phyloP scores from a whole-genome alignment of 768 basidiomycete genomes.

The Chiua virens region DNA sequence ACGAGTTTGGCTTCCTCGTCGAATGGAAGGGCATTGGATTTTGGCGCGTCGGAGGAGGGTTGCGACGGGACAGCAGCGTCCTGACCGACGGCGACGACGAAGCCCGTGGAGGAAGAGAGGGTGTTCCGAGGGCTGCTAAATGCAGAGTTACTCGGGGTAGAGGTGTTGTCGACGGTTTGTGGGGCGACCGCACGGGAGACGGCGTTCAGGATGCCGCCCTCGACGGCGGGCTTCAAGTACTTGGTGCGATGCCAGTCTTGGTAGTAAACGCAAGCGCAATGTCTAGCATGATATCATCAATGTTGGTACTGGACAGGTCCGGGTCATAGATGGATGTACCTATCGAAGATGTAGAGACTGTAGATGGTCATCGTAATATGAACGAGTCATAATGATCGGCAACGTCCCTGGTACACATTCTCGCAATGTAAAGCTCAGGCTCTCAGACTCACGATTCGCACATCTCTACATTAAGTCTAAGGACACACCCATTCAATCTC shows the following conservation, averaged over 20 bases:
- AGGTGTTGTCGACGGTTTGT: constrained; percentile 27
- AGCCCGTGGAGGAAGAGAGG: constrained; percentile 59
- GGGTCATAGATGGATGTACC: constrained; percentile 38
- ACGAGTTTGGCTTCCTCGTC: constrained; percentile 98
- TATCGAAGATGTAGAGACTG: constrained; percentile 92
- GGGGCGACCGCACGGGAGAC: constrained; percentile 70
- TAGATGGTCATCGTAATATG: constrained; percentile 70
- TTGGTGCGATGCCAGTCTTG: constrained; percentile 91
- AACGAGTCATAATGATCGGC: too few relatives aligned
- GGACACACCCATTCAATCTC: too few relatives aligned
- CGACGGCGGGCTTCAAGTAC: constrained; percentile 67
- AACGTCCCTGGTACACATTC: too few relatives aligned
- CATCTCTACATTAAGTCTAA: too few relatives aligned
- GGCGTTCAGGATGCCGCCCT: constrained; percentile 73
- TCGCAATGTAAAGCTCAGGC: too few relatives aligned
- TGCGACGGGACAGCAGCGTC: constrained; percentile 36
- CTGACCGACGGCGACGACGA: constrained; percentile 62
- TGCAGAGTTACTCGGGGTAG: constrained; percentile 35
- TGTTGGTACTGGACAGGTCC: not conserved
- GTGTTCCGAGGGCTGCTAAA: constrained; percentile 66
- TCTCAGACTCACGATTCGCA: too few relatives aligned
- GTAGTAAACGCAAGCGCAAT: constrained; percentile 92
- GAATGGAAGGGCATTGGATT: constrained; percentile 69
- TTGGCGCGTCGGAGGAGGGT: constrained; percentile 16
- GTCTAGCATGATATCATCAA: constrained; percentile 44